Base-by-base conservation (phyloP, 106 monocot species). In the Apostasia ramifera region DNA sequence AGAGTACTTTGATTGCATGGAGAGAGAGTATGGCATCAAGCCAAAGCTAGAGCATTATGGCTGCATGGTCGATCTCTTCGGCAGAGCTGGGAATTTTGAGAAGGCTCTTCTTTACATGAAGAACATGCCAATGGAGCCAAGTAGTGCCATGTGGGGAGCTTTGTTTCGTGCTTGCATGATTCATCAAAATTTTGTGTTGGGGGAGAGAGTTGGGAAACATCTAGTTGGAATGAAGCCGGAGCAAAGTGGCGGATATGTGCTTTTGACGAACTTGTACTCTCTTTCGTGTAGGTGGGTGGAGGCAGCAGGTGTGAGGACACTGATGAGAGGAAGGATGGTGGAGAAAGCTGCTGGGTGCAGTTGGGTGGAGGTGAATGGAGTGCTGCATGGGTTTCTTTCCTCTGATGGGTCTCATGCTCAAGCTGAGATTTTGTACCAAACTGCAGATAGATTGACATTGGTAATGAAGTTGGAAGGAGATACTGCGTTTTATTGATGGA, bases 31-130 rank as follows among this genome's bases (percentile, higher is more conserved):
- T 66, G 77, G 74, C 3, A 74, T 87, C 2, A 42, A 75, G 37
- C 83, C 78, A 12, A 77, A 80, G 68, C 74, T 87, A 14, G 83
- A 83, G 75, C 87, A 87, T 67, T 87, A 83, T 70, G 83, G 80
- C 1, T 83, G 87, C 60, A 80, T 87, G 80, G 80, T 87, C 8
- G 80, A 87, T 69, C 63, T 87, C 59, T 66, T 83, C 10, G 80
- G 83, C 39, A 80, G 83, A 26, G 80, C 80, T 5, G 87, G 87
- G 50, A 68, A 59, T 1, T 61, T 87, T 65, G 69, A 78, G 39
- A 78, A 87, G 45, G 83, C 83, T 2, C 74, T 77, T 45, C 59
- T 76, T 52, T 47, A 83, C 41, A 66, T 80, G 50, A 47, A 52
- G 39, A 26, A 4, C 1, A 80, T 87, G 87, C 80, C 83, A 59